Base-by-base conservation (phyloP, 768 basidiomycete genomes). In the Pleurotus citrinopileatus region DNA sequence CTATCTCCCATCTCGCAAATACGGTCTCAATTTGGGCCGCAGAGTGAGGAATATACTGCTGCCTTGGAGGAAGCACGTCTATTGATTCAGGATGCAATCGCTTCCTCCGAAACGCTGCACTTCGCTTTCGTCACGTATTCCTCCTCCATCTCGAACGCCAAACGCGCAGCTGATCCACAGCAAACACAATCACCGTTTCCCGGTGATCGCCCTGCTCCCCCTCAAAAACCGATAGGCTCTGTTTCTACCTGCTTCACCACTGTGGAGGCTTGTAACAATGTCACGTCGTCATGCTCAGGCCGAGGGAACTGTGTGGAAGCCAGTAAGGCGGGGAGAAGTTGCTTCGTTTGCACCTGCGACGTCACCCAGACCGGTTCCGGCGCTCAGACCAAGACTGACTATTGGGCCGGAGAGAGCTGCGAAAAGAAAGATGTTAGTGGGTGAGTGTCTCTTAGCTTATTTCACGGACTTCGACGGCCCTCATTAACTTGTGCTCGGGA, bases 341-440 rank as follows among this genome's bases (percentile, higher is more conserved):
- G 80, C 60, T 81, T 75, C 59, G 74, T 82, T 27, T 86, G 83
- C 63, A 67, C 71, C 40, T 86, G 83, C 57, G 69, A 70, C 19
- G 66, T 63, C 9, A 76, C 77, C 6, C 72, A 68, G 23, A 85
- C 82, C 8, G 78, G 77, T 43, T 70, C 78, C 53, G 75, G 76
- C 8, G 67, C 73, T 22, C 78, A 83, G n/a, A 65, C 72, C 25
- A 77, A 83, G 65, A 82, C 77, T 3, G 79, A 84, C 57, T 69
- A 67, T 27, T 94, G 91, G 91, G 90, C 79, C 1, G 91, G 91
- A 3, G 76, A 79, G 50, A 80, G 74, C 57, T 94, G 91, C 59
- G 83, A 92, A 73, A 79, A 84, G 58, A 84, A 82, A 68, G 91
- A 94, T 63, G 70, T 93, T 44, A 91, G 88, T 74, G 82, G 81